phyloP scores from a whole-genome alignment of 1,284 basidiomycete genomes.

The Apiotrichum veenhuisii region DNA sequence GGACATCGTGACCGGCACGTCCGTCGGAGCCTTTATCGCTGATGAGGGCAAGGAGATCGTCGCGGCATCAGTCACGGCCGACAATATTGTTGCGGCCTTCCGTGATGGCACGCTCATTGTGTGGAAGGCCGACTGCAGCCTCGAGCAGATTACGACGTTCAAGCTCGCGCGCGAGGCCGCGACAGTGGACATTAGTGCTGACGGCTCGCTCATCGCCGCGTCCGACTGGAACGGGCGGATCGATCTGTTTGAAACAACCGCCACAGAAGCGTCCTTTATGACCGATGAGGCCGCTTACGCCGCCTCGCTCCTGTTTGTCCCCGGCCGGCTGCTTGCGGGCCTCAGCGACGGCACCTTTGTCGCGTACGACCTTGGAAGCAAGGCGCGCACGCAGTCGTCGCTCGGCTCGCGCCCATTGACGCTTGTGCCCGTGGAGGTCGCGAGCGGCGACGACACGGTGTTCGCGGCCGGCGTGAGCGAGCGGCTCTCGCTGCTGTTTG shows the following conservation, averaged over 20 bases:
- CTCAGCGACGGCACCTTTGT: constrained; percentile 75
- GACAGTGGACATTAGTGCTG: background rate
- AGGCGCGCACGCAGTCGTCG: constrained; percentile 48
- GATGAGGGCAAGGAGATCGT: constrained; percentile 58
- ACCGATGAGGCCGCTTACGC: constrained; percentile 23
- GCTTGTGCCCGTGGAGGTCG: constrained; percentile 12
- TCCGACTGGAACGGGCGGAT: constrained; percentile 75
- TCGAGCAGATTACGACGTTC: constrained; percentile 18
- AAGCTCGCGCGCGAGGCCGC: constrained; percentile 1
- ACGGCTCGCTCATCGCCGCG: constrained; percentile 51
- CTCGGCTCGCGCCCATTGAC: constrained; percentile 35
- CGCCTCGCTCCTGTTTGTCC: constrained; percentile 39
- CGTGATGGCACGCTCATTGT: constrained; percentile 58
- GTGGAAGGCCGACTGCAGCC: constrained; percentile 50
- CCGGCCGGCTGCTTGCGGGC: constrained; percentile 65
- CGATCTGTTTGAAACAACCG: constrained; percentile 53
- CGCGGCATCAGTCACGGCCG: constrained; percentile 62
- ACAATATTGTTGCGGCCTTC: constrained; percentile 64
- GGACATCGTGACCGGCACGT: constrained; percentile 15
- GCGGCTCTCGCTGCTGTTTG: constrained; percentile 52
- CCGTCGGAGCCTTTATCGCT: constrained; percentile 4
- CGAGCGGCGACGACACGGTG: constrained; percentile 33
- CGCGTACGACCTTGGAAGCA: constrained; percentile 53
- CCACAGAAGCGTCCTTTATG: background rate
- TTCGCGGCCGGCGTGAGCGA: constrained; percentile 40